phyloP scores from a whole-genome alignment of 2,329 filamentous ascomycete species.

The Gliomastix tumulicola region DNA sequence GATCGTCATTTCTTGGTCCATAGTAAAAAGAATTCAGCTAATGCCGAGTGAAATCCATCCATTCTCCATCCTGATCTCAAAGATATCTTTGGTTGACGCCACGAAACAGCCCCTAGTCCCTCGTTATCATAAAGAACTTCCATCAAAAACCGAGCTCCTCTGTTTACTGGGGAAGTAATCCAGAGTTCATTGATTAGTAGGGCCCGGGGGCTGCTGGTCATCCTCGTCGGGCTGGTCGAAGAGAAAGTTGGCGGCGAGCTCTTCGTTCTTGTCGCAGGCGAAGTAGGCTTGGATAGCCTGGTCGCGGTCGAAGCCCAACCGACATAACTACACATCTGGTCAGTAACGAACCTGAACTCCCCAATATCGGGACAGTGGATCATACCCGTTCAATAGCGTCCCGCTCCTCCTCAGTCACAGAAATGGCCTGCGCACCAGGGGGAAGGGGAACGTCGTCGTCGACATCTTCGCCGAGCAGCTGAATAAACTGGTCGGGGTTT shows the following conservation, averaged over 20 bases:
- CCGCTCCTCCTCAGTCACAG: slow-evolving; percentile 90
- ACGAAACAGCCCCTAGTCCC: no score
- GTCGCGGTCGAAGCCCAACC: slow-evolving; percentile 87
- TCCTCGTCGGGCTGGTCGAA: slow-evolving; percentile 95
- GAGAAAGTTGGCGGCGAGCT: slow-evolving; percentile 94
- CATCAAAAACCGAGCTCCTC: no score
- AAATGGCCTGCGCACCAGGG: slow-evolving; percentile 81
- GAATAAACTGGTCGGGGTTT: slow-evolving; percentile 89
- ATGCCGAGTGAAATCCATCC: no score
- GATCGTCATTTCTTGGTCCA: no score
- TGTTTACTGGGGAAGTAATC: no score
- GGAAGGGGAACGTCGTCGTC: slow-evolving; percentile 80
- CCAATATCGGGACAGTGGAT: neutral
- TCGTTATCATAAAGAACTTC: no score
- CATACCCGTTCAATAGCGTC: slow-evolving; percentile 91
- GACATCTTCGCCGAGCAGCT: slow-evolving; percentile 79
- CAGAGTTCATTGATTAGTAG: slow-evolving; percentile 1
- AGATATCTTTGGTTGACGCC: no score
- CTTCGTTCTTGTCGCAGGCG: slow-evolving; percentile 98
- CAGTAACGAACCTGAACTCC: neutral
- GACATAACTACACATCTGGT: slow-evolving; percentile 59
- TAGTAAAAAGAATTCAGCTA: no score
- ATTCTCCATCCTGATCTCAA: no score
- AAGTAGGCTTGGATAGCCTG: slow-evolving; percentile 98
- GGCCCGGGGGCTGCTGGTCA: slow-evolving; percentile 38